Percentiles rank a stretch among this genome's conserved stretches.
These are phyloP conservation scores for Phaffomyces antillensis DNA, from an alignment of 805 yeast species.

Conservation along the genomic window DNA sequence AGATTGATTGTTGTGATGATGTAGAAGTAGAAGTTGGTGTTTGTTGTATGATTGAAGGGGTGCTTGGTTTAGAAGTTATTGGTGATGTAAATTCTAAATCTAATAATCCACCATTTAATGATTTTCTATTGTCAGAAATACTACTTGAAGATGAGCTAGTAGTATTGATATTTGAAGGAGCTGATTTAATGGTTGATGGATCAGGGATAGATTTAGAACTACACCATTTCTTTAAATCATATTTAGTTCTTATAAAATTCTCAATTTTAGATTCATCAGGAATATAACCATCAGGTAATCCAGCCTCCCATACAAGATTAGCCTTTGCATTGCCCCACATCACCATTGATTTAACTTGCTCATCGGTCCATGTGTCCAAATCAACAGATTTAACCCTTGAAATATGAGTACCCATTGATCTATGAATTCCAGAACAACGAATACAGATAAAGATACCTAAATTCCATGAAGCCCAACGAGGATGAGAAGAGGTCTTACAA, in stretches of 20 bases:
- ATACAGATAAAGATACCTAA: conserved; percentile 90
- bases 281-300: conserved; percentile 58
- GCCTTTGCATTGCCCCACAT: conserved; percentile 81
- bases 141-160: conserved; percentile 9
- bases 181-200: conserved; percentile 30
- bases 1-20: background rate
- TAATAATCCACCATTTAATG: conserved; percentile 15
- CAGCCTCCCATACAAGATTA: conserved; percentile 78
- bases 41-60: background rate
- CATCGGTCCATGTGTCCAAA: conserved; percentile 94
- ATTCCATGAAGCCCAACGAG: conserved; percentile 98
- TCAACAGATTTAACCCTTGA: conserved; percentile 91
- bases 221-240: conserved; percentile 86
- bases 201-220: conserved; percentile 49
- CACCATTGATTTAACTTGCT: conserved; percentile 75
- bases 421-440: conserved; percentile 91
- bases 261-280: conserved; percentile 84
- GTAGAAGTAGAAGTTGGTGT: background rate
- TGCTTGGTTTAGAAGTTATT: conserved; percentile 5
- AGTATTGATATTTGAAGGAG: background rate
- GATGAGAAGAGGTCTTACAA: conserved; percentile 83
- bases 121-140: conserved; percentile 13
- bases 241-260: conserved; percentile 86
- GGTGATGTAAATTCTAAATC: conserved; percentile 27
- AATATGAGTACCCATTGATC: conserved; percentile 94